These are phyloP conservation scores for Beauveria varroae DNA, from an alignment of 2,329 filamentous ascomycete species.

Conservation along the genomic window DNA sequence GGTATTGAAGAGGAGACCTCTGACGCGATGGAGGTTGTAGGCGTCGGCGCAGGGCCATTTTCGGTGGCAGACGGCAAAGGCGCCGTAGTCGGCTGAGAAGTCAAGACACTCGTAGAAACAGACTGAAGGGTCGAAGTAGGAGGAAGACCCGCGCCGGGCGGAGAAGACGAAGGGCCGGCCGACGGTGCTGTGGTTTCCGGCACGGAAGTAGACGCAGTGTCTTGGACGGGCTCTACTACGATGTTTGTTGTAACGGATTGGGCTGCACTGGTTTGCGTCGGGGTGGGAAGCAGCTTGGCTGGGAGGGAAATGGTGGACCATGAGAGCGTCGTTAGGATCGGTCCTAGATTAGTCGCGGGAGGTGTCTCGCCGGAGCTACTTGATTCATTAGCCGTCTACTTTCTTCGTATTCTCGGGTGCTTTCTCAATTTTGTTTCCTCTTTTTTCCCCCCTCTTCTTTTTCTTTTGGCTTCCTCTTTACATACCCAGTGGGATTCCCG, in stretches of 20 bases:
- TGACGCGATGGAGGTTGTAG: no score
- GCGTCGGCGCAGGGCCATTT: no score
- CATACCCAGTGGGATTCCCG: not conserved
- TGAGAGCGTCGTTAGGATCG: not conserved
- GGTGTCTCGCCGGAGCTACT: conserved; percentile 10
- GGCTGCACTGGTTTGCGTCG: not conserved
- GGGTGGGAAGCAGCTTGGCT: not conserved
- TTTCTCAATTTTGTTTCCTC: not conserved
- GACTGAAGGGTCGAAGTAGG: no score
- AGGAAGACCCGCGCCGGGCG: no score
- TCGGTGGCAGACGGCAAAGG: no score
- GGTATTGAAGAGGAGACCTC: no score
- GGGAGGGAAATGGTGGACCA: not conserved
- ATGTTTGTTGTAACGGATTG: not conserved
- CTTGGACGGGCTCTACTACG: no score
- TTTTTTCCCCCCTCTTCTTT: not conserved
- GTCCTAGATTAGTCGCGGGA: conserved; percentile 10
- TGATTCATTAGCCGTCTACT: not conserved
- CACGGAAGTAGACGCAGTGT: not conserved
- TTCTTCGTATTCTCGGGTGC: not conserved
- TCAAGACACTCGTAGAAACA: no score
- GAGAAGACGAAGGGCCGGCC: no score
- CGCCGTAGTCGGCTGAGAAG: no score
- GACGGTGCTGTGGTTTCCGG: no score
- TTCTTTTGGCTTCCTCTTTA: not conserved